These are phyloP conservation scores for Drechslerella stenobrocha DNA, from an alignment of 2,329 filamentous ascomycete species.

Conservation along the genomic window DNA sequence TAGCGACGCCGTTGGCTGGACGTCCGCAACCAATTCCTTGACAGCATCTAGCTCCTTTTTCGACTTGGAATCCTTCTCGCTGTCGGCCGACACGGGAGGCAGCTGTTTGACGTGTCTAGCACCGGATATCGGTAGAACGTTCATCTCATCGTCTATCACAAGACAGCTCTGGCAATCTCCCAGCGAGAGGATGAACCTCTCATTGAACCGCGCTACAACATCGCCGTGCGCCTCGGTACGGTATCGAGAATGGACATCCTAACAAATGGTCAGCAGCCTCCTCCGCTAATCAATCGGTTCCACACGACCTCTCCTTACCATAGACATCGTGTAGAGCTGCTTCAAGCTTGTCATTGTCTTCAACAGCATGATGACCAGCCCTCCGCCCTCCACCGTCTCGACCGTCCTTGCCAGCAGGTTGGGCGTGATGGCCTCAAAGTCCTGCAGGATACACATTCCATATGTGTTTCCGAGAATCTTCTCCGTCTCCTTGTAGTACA, in stretches of 20 bases:
- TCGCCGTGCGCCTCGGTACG: constrained; percentile 94
- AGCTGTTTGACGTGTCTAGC: constrained; percentile 85
- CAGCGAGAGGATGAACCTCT: constrained; percentile 91
- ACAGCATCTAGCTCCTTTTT: constrained; percentile 77
- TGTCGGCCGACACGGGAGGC: constrained; percentile 72
- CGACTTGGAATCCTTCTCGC: constrained; percentile 68
- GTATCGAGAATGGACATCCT: constrained; percentile 90
- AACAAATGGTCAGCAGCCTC: constrained; percentile 4
- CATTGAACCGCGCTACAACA: constrained; percentile 94
- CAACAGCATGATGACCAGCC: constrained; percentile 82
- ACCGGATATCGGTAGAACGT: constrained; percentile 94
- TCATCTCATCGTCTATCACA: constrained; percentile 96
- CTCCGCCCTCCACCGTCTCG: constrained; percentile 96
- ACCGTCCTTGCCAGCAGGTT: constrained; percentile 92
- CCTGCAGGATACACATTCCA: constrained; percentile 96
- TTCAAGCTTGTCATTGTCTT: constrained; percentile 98
- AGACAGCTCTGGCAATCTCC: constrained; percentile 94
- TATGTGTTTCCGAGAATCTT: constrained; percentile 98
- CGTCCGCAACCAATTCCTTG: constrained; percentile 83
- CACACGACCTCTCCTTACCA: constrained; percentile 59
- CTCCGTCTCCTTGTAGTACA: constrained; percentile 99
- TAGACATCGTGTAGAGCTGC: constrained; percentile 92
- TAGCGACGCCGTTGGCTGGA: constrained; percentile 80
- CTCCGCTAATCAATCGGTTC: background rate
- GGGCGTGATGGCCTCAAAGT: constrained; percentile 97